Base-by-base conservation (phyloP, 306 rosid species). In the Pterocarpus macrocarpus region DNA sequence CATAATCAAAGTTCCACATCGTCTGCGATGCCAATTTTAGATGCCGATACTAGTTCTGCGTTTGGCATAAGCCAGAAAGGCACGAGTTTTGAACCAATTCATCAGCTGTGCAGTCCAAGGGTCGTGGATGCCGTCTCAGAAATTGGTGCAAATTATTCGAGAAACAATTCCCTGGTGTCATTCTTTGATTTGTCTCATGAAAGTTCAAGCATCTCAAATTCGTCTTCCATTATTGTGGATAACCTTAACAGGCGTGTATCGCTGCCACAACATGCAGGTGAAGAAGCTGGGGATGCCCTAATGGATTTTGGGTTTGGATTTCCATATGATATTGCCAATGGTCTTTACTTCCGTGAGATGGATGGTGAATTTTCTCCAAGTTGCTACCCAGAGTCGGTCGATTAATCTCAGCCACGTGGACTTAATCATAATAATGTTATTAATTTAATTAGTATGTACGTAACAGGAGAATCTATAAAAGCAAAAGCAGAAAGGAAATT, bases 241-340 rank as follows among this genome's bases (percentile, higher is more conserved):
- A 22, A 22, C 28, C 3, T 78, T 22, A 22, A 80, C 70, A 75
- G 84, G 36, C 47, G 64, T 74, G 63, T 30, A 32, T 69, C 80
- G 4, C 28, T 69, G 35, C 79, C 80, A 33, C 84, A 71, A 71
- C 83, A 82, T 73, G 76, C 15, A 33, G 64, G 34, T 47, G 67
- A 44, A 28, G 88, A 84, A 76, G 83, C 83, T 61, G 52, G 28
- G 15, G 87, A 86, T 56, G 16, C 28, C 28, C 77, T 78, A 10
- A 78, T 82, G 88, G 92, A 90, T 62, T 89, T 84, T 57, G 90
- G 89, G 3, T 87, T 83, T 73, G 93, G 85, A 77, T 38, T 72
- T 77, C 86, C 89, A 62, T 71, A 35, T 76, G 92, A 89, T 69
- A 57, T 75, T 22, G 61, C 35, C 50, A 87, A 61, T 76, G 82